Evolutionary conservation across 345 rosid species (phyloP).

Genomic region (Gynandropsis gynandra): DNA sequence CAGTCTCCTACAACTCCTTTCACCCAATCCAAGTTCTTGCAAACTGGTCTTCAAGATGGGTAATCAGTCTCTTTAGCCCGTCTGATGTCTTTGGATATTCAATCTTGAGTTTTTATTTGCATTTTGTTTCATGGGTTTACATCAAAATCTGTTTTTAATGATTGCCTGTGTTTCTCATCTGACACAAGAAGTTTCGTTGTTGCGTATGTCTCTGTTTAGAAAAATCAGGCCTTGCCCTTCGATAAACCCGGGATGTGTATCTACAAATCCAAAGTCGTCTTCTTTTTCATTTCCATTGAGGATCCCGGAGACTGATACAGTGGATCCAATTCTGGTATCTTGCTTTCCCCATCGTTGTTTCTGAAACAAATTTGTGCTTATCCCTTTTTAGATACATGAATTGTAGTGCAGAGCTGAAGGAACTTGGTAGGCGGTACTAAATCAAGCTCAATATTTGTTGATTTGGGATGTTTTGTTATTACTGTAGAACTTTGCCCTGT

Average conservation of each 20-base stretch:
- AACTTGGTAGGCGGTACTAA: too few relatives aligned
- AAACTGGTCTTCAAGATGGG: conserved; percentile 70
- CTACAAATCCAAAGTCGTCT: conserved; percentile 85
- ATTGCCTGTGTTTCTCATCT: not conserved
- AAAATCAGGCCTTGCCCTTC: conserved; percentile 92
- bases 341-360: not conserved
- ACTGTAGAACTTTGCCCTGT: not conserved
- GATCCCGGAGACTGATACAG: conserved; percentile 46
- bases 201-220: conserved; percentile 25
- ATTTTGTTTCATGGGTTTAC: not conserved
- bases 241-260: conserved; percentile 73
- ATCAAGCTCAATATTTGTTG: too few relatives aligned
- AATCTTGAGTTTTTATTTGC: too few relatives aligned
- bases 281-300: conserved; percentile 66
- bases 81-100: not conserved
- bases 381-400: not conserved
- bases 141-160: not conserved
- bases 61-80: conserved; percentile 9
- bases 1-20: conserved; percentile 71
- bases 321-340: conserved; percentile 49
- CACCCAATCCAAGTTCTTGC: conserved; percentile 74
- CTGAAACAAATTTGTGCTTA: not conserved
- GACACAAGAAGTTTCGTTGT: not conserved
- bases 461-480: not conserved
- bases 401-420: not conserved